Base-by-base conservation (phyloP, 2,329 filamentous ascomycete species). In the Colletotrichum navitas region DNA sequence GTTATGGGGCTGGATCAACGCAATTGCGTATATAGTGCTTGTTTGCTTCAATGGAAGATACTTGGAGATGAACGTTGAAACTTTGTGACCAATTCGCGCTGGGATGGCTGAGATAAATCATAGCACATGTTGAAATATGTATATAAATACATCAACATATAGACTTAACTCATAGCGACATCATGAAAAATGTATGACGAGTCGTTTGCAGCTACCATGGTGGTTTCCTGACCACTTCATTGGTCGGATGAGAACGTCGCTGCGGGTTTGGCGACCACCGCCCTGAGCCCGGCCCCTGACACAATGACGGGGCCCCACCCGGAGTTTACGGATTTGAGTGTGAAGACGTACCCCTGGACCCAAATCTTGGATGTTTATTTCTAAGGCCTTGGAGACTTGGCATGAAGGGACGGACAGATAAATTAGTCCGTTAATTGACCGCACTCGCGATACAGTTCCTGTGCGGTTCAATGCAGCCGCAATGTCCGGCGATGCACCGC, bases 401-500 rank as follows among this genome's bases (percentile, higher is more conserved):
- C 5, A 2, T 10, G 18, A 26, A 34, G 26, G 51, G 16, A 5
- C 64, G 64, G 64, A 54, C 47, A 32, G 2, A 12, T 6, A 4
- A 6, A 7, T 34, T 45, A 43, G 64, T 67, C 64, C 64, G 64
- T 45, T 26, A 47, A 54, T 36, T 54, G 1, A 36, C 64, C 64
- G 64, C 21, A 1, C 6, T 21, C 16, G n/a, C 26, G n/a, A 39
- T 54, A 36, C 7, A 1, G 11, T 2, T 29, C 2, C 16, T 24
- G 39, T 16, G n/a, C 64, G 56, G 55, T n/a, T n/a, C 14, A 34
- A 39, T 26, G 34, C 21, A 16, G 5, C 11, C 41, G 3, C 3
- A 39, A 16, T 36, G 39, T 55, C 47, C 47, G 47, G 3, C n/a
- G 32, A 39, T 39, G 12, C 47, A 45, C 47, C 47, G 47, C 21